Evolutionary conservation across 1,284 basidiomycete genomes (phyloP).

Genomic region (Trichosporon asahii): DNA sequence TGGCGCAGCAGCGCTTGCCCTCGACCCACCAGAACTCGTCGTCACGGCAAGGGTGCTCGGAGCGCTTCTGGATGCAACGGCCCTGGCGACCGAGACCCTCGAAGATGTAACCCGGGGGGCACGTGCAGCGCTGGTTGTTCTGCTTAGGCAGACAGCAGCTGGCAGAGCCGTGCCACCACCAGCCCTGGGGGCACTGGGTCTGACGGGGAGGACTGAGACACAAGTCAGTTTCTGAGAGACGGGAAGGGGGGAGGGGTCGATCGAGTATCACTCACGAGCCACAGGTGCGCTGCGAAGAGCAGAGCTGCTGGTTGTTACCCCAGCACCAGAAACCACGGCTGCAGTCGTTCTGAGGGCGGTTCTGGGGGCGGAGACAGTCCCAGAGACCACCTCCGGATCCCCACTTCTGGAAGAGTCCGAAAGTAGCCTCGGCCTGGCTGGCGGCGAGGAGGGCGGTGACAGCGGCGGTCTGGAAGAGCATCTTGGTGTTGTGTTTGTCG

Average conservation of each 20-base stretch:
- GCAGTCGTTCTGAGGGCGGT: constrained; percentile 17
- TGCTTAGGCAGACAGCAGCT: not conserved
- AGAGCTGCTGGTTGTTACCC: constrained; percentile 19
- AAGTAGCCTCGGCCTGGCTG: constrained; percentile 20
- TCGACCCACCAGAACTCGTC: constrained; percentile 10
- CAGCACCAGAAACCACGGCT: constrained; percentile 44
- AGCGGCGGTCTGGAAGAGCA: constrained; percentile 11
- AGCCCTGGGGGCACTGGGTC: constrained; percentile 39
- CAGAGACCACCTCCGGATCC: constrained; percentile 11
- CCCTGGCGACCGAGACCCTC: not conserved
- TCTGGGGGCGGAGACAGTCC: not conserved
- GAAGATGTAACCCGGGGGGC: constrained; percentile 3
- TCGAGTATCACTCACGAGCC: constrained; percentile 29
- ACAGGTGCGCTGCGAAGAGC: not conserved
- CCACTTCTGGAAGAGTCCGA: constrained; percentile 23
- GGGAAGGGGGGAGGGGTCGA: constrained; percentile 27
- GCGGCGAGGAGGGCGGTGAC: constrained; percentile 23
- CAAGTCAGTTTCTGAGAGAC: constrained; percentile 34
- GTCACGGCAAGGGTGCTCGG: not conserved
- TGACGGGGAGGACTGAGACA: constrained; percentile 27
- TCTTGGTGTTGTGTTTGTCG: not conserved
- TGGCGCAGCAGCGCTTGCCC: constrained; percentile 9
- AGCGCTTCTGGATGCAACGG: not conserved
- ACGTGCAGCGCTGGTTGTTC: constrained; percentile 10
- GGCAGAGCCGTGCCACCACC: constrained; percentile 43